Evolutionary conservation across 768 basidiomycete species (phyloP).

Genomic region (Russula earlei): DNA sequence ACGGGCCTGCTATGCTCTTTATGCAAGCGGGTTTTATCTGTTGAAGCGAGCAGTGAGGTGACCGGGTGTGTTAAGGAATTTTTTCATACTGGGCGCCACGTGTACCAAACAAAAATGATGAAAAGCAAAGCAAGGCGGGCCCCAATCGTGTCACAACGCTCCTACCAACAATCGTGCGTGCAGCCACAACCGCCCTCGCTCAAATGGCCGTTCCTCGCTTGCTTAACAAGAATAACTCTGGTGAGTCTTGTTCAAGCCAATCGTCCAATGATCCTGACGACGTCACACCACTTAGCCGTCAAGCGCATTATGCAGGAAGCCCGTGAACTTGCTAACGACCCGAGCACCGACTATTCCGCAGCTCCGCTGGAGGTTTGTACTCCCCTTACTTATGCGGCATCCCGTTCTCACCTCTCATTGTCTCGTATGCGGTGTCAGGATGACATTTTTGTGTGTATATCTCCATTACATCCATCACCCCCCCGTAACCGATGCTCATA

Average conservation of each 20-base stretch:
- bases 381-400: not conserved
- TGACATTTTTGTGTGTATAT: constrained; percentile 71
- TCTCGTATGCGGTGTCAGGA: constrained; percentile 37
- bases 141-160: not conserved
- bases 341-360: constrained; percentile 79
- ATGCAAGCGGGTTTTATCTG: not conserved
- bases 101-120: not conserved
- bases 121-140: not conserved
- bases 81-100: not conserved
- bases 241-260: constrained; percentile 30
- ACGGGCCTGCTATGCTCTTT: not conserved
- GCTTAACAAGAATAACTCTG: constrained; percentile 89
- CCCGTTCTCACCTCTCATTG: not conserved
- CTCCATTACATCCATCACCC: not conserved
- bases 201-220: constrained; percentile 26
- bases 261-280: not conserved
- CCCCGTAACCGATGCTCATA: constrained; percentile 6
- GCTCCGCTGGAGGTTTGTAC: constrained; percentile 60
- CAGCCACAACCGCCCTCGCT: not conserved
- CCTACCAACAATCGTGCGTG: no score
- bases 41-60: not conserved
- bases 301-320: constrained; percentile 98
- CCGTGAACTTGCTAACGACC: constrained; percentile 75
- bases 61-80: not conserved
- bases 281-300: constrained; percentile 48